A percentile compares a stretch with the other conserved stretches of the same genome.
Evolutionary conservation across 768 basidiomycete species (phyloP).

Genomic region (Lanmaoa pseudosensibilis): DNA sequence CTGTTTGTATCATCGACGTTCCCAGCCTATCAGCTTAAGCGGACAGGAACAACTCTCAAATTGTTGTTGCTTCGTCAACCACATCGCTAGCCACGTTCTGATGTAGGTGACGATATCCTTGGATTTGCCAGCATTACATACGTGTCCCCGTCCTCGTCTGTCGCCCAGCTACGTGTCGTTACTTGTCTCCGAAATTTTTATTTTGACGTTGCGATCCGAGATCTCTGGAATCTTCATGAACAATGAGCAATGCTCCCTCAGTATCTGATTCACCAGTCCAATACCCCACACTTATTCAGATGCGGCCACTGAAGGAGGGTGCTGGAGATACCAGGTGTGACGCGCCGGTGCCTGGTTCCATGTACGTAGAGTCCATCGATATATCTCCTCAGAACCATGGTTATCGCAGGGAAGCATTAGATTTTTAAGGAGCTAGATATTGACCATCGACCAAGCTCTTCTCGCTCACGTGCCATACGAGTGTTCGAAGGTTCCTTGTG

Average conservation of each 20-base stretch:
- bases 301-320: not conserved
- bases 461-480: not conserved
- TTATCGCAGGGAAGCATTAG: not conserved
- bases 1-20: not conserved
- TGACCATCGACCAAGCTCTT: not conserved
- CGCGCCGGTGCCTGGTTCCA: not conserved
- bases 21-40: conserved; percentile 4
- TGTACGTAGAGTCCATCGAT: not conserved
- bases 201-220: too few species aligned
- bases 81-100: not conserved
- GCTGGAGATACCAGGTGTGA: not conserved
- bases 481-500: too few species aligned
- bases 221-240: too few species aligned
- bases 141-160: not conserved
- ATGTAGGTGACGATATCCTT: not conserved
- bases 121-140: not conserved
- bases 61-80: not conserved
- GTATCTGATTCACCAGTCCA: not conserved
- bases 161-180: not conserved
- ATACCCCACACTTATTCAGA: conserved; percentile 1
- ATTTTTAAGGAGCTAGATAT: not conserved
- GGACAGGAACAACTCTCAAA: conserved; percentile 1
- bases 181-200: not conserved
- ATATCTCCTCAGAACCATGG: conserved; percentile 1
- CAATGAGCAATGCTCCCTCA: not conserved